Evolutionary conservation across 805 yeast species (phyloP), one percentile per base, ranked within the genome.

Genomic region (Wickerhamomyces bisporus): DNA sequence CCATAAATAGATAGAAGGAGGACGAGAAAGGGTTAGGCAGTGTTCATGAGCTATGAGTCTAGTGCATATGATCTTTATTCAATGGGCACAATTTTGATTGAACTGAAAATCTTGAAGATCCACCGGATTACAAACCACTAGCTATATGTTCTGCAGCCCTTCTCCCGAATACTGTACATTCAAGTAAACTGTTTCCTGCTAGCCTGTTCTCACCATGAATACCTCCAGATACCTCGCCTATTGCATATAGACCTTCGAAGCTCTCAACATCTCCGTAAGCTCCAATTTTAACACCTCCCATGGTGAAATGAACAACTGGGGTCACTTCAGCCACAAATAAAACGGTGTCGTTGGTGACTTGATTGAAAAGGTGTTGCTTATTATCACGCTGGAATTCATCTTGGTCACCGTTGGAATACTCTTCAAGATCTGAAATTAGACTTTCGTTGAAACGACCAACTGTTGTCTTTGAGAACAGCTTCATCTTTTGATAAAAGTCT

Each of bases 171-270:
- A 77, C 82, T 19, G 46, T 50, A 37, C 57, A 52, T 33, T 52
- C 57, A 24, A 52, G 30, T 8, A 52, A 35, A 14, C 54, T 49
- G 34, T 52, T 52, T 13, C 57, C 57, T n/a, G 50, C 57, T 2
- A 80, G 57, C 55, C 85, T 67, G 48, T 77, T 76, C 13, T 64
- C 69, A 10, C 86, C 86, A 52, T 79, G 86, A 5, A 79, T 73
- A 30, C 85, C 86, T 15, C 85, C 86, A 34, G 80, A 72, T 16
- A 76, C 72, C 53, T 80, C 86, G 12, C 86, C 87, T 16, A 74
- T 75, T 0, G 85, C 85, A 53, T 65, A 79, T 9, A 79, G 50
- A 13, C 79, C 78, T 2, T 58, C 49, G 8, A 65, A 47, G 2
- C 55, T 39, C 14, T 56, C 50, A 31, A 55, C 59, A 24, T 61